Base-by-base conservation (phyloP, 2,329 filamentous ascomycete genomes). In the Aspergillus sergii region DNA sequence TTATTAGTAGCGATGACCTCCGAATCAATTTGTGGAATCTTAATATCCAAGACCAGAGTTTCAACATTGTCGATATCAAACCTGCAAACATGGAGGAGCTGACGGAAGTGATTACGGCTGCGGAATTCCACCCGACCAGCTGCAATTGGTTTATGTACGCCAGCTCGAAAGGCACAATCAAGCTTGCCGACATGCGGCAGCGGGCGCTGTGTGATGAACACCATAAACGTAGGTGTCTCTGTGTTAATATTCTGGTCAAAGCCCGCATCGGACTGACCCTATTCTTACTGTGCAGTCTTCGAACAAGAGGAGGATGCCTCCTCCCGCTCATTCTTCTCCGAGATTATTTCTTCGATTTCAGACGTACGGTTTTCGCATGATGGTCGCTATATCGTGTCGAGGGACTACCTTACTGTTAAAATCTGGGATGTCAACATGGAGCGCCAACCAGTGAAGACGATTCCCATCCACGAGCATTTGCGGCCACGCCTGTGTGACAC, bases 131-230 rank as follows among this genome's bases (percentile, higher is more conserved):
- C 76, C 95, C 95, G 7, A 85, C 90, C 74, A 97, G 94, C 84
- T 99, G 95, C 86, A 98, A 99, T 81, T 97, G 93, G 93, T 98
- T 99, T 83, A 99, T 99, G 94, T 99, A 98, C 78, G 95, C 95
- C 71, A 98, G 94, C 80, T 97, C 94, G 64, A 99, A 99, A 81
- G 95, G 95, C 65, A 98, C 95, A 41, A 98, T 99, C 82, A 99
- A 99, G 82, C 85, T 99, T 72, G 95, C 95, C 55, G 95, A 99
- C 75, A 99, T 99, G 95, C 89, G 95, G 73, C 91, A 97, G 84
- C 96, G 93, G 75, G 95, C 95, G 34, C 83, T 99, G 58, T 99
- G 95, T 75, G 95, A 99, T 76, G 89, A 96, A 75, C 95, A 99
- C 76, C 90, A 93, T 21, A 99, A 99, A 82, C 85, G 95, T 98